Conservation (phyloP, 139 green algal species). For the Pseudopediastrum boryanum region DNA sequence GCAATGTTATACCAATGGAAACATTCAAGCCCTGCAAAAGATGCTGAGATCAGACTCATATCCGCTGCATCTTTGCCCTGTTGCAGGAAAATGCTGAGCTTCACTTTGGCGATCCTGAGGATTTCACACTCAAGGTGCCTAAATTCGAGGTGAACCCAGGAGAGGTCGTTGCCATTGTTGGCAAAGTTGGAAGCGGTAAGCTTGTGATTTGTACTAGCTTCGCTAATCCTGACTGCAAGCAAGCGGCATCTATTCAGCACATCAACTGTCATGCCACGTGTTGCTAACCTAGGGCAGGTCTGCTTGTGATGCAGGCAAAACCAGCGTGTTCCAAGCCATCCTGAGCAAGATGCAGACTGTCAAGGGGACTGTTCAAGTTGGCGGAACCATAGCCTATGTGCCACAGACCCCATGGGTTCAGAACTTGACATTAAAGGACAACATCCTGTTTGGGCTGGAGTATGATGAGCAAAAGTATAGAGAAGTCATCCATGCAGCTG, state of each 20-base stretch:
- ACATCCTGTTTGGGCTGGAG: conserved; percentile 67
- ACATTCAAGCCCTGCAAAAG: too few relatives aligned
- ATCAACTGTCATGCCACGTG: too few relatives aligned
- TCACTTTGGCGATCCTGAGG: conserved; percentile 41
- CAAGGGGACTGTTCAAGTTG: conserved; percentile 36
- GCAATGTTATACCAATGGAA: too few relatives aligned
- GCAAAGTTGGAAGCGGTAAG: conserved; percentile 59
- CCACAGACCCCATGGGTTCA: conserved; percentile 77
- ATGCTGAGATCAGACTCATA: too few relatives aligned
- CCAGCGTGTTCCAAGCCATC: conserved; percentile 57
- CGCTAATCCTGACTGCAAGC: background rate
- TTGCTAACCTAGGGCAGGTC: too few relatives aligned
- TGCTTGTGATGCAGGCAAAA: conserved; percentile 41
- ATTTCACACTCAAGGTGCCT: conserved; percentile 56
- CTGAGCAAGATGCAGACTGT: conserved; percentile 56
- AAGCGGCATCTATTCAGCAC: too few relatives aligned
- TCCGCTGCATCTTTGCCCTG: background rate
- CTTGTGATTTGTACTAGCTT: conserved; percentile 1
- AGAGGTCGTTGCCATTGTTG: conserved; percentile 70
- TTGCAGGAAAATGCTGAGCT: conserved; percentile 46
- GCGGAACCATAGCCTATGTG: conserved; percentile 54
- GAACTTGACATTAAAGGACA: conserved; percentile 73
- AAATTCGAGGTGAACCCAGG: conserved; percentile 53
- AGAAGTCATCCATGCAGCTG: conserved; percentile 49
- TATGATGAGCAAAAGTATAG: conserved; percentile 53